Evolutionary conservation across 345 rosid species (phyloP).

Genomic region (Euphorbia lathyris): DNA sequence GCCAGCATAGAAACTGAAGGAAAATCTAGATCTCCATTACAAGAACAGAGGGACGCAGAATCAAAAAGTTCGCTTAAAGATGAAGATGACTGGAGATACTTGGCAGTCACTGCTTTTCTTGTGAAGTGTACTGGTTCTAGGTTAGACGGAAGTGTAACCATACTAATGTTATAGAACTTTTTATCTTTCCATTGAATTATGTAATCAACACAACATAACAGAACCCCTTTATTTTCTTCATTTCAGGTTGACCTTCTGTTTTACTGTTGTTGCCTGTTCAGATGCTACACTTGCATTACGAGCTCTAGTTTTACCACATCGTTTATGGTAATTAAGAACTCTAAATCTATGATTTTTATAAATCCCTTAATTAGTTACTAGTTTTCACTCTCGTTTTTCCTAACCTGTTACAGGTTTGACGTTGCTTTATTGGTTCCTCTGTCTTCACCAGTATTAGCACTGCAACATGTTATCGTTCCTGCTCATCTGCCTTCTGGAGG

Average conservation of each 20-base stretch:
- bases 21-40: constrained; percentile 20
- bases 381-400: background rate
- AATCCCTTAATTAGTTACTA: background rate
- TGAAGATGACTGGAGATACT: constrained; percentile 97
- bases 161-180: background rate
- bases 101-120: constrained; percentile 89
- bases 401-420: constrained; percentile 66
- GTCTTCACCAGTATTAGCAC: constrained; percentile 67
- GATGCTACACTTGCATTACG: constrained; percentile 85
- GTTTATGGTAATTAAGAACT: constrained; percentile 63
- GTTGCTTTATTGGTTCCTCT: constrained; percentile 66
- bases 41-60: constrained; percentile 19
- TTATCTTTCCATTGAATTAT: constrained; percentile 1
- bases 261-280: constrained; percentile 79
- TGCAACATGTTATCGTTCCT: constrained; percentile 69
- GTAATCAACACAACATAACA: background rate
- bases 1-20: constrained; percentile 21
- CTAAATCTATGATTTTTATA: constrained; percentile 4
- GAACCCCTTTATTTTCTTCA: constrained; percentile 8
- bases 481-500: constrained; percentile 43
- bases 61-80: constrained; percentile 32
- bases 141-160: constrained; percentile 32
- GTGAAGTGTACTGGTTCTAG: constrained; percentile 71
- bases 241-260: constrained; percentile 81
- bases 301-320: constrained; percentile 76